Evolutionary conservation across 1,284 basidiomycete species (phyloP).

Genomic region (Pseudozyma sp.): DNA sequence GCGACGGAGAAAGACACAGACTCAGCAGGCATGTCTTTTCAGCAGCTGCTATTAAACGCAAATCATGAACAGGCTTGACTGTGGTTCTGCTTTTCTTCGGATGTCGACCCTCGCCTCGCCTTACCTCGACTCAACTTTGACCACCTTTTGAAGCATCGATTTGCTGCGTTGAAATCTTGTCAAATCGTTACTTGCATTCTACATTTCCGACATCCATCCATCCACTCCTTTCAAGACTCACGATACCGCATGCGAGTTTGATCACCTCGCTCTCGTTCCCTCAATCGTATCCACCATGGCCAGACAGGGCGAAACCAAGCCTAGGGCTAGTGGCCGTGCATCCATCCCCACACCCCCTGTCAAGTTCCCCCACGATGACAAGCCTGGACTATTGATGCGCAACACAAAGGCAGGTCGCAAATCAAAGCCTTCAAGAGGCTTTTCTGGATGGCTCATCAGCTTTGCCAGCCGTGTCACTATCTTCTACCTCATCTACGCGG

Average conservation of each 20-base stretch:
- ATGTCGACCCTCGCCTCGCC: background rate
- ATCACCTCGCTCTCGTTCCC: slow-evolving; percentile 8
- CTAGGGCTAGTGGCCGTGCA: slow-evolving; percentile 28
- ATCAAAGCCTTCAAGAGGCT: slow-evolving; percentile 24
- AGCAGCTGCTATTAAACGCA: background rate
- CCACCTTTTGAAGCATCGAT: slow-evolving; percentile 10
- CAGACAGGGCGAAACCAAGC: slow-evolving; percentile 27
- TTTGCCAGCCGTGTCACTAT: slow-evolving; percentile 45
- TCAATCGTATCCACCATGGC: slow-evolving; percentile 5
- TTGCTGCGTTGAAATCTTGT: background rate
- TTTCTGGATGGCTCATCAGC: slow-evolving; percentile 41
- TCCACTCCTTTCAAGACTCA: background rate
- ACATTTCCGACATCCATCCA: slow-evolving; percentile 9
- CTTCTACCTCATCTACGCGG: slow-evolving; percentile 55
- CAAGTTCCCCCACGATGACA: slow-evolving; percentile 30
- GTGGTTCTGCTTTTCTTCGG: background rate
- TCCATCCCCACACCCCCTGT: slow-evolving; percentile 45
- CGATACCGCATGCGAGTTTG: slow-evolving; percentile 12
- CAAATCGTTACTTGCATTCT: slow-evolving; percentile 3
- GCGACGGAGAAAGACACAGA: background rate
- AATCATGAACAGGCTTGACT: too few species aligned
- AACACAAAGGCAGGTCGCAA: slow-evolving; percentile 6
- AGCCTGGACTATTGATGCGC: slow-evolving; percentile 12
- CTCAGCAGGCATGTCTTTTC: background rate
- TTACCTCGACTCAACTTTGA: slow-evolving; percentile 22